Base-by-base conservation (phyloP, 768 basidiomycete species). In the Exsudoporus frostii region DNA sequence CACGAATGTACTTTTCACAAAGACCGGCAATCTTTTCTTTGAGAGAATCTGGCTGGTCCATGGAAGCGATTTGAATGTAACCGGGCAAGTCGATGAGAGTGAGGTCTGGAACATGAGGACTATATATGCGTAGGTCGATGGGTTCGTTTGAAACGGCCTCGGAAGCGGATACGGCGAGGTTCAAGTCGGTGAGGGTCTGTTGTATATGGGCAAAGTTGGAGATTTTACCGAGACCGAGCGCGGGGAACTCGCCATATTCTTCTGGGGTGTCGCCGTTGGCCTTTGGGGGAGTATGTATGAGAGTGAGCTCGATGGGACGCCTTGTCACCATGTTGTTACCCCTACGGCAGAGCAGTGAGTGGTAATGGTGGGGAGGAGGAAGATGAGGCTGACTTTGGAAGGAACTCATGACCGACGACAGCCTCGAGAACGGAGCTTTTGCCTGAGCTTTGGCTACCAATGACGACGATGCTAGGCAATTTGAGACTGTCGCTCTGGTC, bases 271-370 rank as follows among this genome's bases (percentile, higher is more conserved):
- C 73, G 3, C 83, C 80, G 32, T 82, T 74, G 10, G 70, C 74
- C 4, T 17, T 53, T 17, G 80, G 67, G 20, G 92, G 92, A 0
- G 90, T 96, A 65, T 99, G 92, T 53, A 98, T 86, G 44, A 99
- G 85, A 4, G 97, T 99, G 54, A 99, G 83, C 67, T 99, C 97
- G 63, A 99, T 98, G 2, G 97, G 97, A 49, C 97, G 86, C 1
- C 97, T 88, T 2, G 97, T 99, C 32, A 98, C 97, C 97, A 99
- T 99, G 71, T 98, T 98, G 71, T 93, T 88, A 50, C 97, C 97
- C 74, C 96, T 98, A 64, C 17, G 32, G 5, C 20, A 40, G 43
- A 29, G 39, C 27, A 44, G 48, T 50, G 45, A 57, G 42, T 34
- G 22, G 34, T 36, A 8, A 9, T 27, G 22, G 17, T 20, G 50